These are phyloP conservation scores for Carpinus viminea DNA, from an alignment of 306 rosid genomes.

Conservation along the genomic window DNA sequence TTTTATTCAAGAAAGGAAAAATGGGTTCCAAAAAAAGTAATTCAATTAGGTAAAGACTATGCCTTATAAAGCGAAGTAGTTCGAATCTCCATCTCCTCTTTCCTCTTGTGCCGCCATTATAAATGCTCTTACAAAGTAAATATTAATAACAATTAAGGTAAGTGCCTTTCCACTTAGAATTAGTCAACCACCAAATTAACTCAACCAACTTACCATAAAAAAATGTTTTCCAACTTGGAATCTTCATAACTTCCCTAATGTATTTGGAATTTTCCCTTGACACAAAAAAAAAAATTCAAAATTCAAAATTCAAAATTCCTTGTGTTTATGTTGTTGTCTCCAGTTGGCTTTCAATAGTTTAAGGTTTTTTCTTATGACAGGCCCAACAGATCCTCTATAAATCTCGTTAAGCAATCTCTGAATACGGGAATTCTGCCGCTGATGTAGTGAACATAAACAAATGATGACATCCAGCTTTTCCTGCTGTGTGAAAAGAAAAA, in stretches of 20 bases:
- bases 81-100: too few species aligned
- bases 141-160: too few species aligned
- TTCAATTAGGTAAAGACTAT: too few species aligned
- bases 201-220: too few species aligned
- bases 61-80: too few species aligned
- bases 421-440: slow-evolving; percentile 19
- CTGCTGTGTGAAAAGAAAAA: slow-evolving; percentile 31
- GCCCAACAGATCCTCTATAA: too few species aligned
- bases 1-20: too few species aligned
- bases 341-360: not conserved
- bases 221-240: not conserved
- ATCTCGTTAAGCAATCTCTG: too few species aligned
- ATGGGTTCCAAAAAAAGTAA: too few species aligned
- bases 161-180: not conserved
- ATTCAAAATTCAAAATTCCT: not conserved
- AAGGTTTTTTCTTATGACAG: not conserved
- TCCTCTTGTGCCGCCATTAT: too few species aligned
- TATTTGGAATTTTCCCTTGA: not conserved
- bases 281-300: not conserved
- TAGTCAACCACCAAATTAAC: too few species aligned
- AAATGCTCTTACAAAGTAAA: too few species aligned
- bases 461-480: slow-evolving; percentile 33
- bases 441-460: not conserved
- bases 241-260: not conserved
- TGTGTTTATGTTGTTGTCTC: not conserved